Percentiles rank a stretch among this genome's conserved stretches.
Conservation (phyloP, 2,329 filamentous ascomycete genomes). For the Grosmannia serpens region DNA sequence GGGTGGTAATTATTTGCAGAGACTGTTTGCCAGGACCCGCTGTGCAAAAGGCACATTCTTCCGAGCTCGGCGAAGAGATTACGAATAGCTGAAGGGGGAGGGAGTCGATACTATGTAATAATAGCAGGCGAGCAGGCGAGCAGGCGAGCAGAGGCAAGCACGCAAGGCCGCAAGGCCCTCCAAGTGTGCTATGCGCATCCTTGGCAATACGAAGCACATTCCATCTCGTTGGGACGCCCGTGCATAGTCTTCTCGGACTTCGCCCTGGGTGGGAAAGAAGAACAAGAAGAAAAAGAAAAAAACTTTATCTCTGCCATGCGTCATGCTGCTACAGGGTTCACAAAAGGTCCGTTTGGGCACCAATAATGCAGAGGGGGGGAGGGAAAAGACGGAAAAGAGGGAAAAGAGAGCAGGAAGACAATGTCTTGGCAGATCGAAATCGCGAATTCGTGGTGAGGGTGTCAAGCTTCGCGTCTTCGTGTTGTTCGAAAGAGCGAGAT, state of each 20-base stretch:
- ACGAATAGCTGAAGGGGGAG: no score
- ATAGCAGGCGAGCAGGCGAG: no score
- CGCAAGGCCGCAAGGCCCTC: no score
- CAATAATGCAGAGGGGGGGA: neutral
- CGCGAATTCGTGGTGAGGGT: neutral
- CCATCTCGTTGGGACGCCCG: neutral
- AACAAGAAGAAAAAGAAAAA: neutral
- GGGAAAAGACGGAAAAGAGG: neutral
- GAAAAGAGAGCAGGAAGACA: neutral
- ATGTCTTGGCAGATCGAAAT: neutral
- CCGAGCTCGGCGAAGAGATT: neutral
- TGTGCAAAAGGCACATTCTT: neutral
- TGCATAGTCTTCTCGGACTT: neutral
- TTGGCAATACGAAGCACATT: neutral
- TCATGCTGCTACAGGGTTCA: neutral
- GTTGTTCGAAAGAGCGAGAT: neutral
- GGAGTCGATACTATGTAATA: no score
- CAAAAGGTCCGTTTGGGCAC: neutral
- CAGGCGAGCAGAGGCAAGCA: no score
- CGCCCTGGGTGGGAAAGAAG: neutral
- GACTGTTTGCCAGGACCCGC: no score
- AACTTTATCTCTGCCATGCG: neutral
- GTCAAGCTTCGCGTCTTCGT: constrained; percentile 1
- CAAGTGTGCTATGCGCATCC: no score
- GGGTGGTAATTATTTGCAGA: no score